phyloP scores from a whole-genome alignment of 1,284 basidiomycete genomes.

The Boletus mariae region DNA sequence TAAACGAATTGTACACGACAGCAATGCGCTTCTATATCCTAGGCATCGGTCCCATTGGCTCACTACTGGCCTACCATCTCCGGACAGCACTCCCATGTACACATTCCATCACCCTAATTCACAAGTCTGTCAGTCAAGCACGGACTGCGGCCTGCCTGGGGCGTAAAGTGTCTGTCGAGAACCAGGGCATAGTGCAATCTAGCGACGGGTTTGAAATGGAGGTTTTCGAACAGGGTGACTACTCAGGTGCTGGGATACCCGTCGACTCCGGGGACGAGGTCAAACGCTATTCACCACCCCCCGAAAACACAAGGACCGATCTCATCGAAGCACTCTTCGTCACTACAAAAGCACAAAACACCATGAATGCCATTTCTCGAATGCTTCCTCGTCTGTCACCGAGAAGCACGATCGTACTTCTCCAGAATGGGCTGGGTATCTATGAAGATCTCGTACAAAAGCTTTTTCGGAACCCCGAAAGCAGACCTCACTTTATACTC shows the following conservation, averaged over 20 bases:
- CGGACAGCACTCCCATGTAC: constrained; percentile 52
- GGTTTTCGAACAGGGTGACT: constrained; percentile 35
- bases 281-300: constrained; percentile 21
- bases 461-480: constrained; percentile 70
- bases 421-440: constrained; percentile 92
- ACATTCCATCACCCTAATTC: constrained; percentile 65
- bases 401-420: constrained; percentile 79
- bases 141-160: constrained; percentile 31
- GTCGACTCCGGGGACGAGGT: constrained; percentile 15
- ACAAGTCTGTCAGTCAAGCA: constrained; percentile 44
- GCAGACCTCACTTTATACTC: constrained; percentile 84
- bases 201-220: constrained; percentile 47
- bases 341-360: constrained; percentile 75
- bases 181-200: constrained; percentile 41
- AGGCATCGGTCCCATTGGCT: constrained; percentile 79
- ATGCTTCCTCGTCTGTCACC: constrained; percentile 66
- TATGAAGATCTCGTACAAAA: constrained; percentile 73
- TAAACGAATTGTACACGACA: not conserved
- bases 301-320: constrained; percentile 18
- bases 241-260: constrained; percentile 27
- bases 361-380: constrained; percentile 53
- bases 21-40: constrained; percentile 71
- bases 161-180: constrained; percentile 44
- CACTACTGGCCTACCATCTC: constrained; percentile 76
- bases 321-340: constrained; percentile 75